Percentiles rank a stretch among this genome's conserved stretches.
These are phyloP conservation scores for Alternaria viburni DNA, from an alignment of 2,329 filamentous ascomycete species.

Conservation along the genomic window DNA sequence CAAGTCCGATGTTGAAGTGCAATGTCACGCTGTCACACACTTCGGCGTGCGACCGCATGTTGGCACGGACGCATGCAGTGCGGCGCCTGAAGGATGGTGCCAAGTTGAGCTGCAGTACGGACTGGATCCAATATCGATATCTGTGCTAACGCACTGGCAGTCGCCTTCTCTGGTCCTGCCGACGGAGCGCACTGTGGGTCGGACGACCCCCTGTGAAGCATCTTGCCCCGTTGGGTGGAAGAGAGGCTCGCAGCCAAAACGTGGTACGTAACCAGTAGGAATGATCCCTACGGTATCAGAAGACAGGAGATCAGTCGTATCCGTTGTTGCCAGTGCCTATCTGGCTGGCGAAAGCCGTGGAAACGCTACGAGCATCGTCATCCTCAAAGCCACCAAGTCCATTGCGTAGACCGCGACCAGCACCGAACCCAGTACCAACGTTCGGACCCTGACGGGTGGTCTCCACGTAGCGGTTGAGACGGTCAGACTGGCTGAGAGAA, in stretches of 20 bases:
- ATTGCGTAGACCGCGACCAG: slow-evolving; percentile 50
- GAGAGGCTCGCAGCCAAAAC: slow-evolving; percentile 18
- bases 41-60: neutral
- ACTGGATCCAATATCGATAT: slow-evolving; percentile 9
- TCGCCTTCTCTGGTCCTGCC: slow-evolving; percentile 3
- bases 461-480: slow-evolving; percentile 93
- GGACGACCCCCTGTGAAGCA: neutral
- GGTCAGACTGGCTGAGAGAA: slow-evolving; percentile 82
- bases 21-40: neutral
- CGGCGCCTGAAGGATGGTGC: too few relatives aligned
- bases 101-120: too few relatives aligned
- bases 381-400: slow-evolving; percentile 65
- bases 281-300: neutral
- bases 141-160: slow-evolving; percentile 13
- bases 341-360: slow-evolving; percentile 95
- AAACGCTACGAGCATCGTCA: slow-evolving; percentile 94
- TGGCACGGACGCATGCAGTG: neutral
- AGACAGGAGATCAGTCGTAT: slow-evolving; percentile 60
- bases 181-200: slow-evolving; percentile 1
- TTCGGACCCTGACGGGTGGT: slow-evolving; percentile 71
- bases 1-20: neutral
- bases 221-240: slow-evolving; percentile 7
- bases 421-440: slow-evolving; percentile 43
- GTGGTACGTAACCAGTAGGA: slow-evolving; percentile 3
- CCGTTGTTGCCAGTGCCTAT: slow-evolving; percentile 72